Conservation (phyloP, 2,329 filamentous ascomycete genomes). For the Phialophora verrucosa region DNA sequence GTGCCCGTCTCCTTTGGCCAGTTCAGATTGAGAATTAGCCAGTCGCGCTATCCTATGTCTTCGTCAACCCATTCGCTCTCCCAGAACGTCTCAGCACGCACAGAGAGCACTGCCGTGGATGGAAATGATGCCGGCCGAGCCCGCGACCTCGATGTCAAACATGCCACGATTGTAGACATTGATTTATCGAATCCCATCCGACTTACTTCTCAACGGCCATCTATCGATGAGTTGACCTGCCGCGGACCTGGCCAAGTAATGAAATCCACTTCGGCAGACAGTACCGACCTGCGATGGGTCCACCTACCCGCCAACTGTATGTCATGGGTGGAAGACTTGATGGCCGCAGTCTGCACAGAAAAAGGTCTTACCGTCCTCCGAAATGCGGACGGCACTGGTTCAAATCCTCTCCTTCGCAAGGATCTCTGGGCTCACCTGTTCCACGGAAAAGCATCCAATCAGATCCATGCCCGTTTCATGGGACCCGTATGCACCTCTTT, state of each 20-base stretch:
- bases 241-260: neutral
- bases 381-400: constrained; percentile 2
- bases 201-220: neutral
- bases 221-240: constrained; percentile 3
- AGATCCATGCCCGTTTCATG: constrained; percentile 12
- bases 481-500: constrained; percentile 5
- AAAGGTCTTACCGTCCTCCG: constrained; percentile 3
- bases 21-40: neutral
- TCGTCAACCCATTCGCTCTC: constrained; percentile 5
- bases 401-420: constrained; percentile 5
- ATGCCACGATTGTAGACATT: constrained; percentile 7
- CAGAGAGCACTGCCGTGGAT: neutral
- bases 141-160: neutral
- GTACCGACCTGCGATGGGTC: constrained; percentile 7
- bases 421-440: constrained; percentile 11
- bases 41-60: neutral
- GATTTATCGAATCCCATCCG: neutral
- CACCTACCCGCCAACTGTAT: constrained; percentile 6
- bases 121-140: neutral
- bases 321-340: constrained; percentile 8
- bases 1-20: neutral
- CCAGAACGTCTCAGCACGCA: neutral
- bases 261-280: constrained; percentile 1
- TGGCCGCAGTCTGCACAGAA: constrained; percentile 1
- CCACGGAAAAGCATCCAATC: neutral